phyloP scores from a whole-genome alignment of 257 asterid species.

The Solanum microdontum region DNA sequence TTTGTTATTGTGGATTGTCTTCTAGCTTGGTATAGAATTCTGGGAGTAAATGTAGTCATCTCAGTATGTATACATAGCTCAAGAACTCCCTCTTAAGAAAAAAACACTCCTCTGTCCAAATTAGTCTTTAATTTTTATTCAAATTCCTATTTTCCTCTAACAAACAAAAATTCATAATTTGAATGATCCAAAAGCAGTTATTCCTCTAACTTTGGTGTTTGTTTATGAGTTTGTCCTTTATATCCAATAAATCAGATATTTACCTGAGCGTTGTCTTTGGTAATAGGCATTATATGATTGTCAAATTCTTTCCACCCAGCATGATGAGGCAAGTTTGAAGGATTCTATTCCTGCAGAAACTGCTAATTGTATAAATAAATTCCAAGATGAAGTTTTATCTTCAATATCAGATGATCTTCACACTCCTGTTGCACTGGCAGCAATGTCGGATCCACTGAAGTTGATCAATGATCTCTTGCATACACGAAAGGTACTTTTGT shows the following conservation, averaged over 20 bases:
- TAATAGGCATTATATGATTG: constrained; percentile 73
- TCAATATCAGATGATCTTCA: constrained; percentile 94
- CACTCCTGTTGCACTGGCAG: constrained; percentile 75
- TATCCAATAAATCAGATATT: not conserved
- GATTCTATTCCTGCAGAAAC: constrained; percentile 52
- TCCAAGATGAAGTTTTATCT: constrained; percentile 50
- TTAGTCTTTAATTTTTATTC: not conserved
- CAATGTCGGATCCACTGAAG: constrained; percentile 85
- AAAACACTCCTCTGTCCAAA: not conserved
- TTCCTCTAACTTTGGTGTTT: not conserved
- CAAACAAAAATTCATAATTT: not conserved
- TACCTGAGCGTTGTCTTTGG: constrained; percentile 6
- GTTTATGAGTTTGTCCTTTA: not conserved
- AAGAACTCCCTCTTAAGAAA: not conserved
- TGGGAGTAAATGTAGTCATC: not conserved
- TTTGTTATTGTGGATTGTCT: not conserved
- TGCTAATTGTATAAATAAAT: constrained; percentile 45
- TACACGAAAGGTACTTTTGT: constrained; percentile 64
- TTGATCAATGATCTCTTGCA: constrained; percentile 79
- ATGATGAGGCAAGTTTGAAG: constrained; percentile 29
- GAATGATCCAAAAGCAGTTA: not conserved
- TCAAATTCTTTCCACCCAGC: constrained; percentile 30
- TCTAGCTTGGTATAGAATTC: not conserved
- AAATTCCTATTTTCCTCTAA: not conserved
- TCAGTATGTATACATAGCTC: not conserved